Conservation (phyloP, 1,284 basidiomycete species). For the Hymenochaete sp. region DNA sequence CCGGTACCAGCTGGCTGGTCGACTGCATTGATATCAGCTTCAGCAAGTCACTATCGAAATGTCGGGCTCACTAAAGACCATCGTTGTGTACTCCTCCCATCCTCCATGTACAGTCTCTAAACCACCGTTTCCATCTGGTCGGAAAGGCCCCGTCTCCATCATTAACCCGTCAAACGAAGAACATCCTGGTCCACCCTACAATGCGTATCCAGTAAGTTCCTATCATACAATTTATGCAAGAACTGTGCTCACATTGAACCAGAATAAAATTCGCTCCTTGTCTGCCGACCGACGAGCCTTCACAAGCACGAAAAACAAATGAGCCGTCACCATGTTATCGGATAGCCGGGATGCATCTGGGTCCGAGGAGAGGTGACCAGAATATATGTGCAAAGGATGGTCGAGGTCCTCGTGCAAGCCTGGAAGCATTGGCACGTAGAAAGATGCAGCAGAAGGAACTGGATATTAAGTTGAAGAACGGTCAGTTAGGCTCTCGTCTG, state of each 20-base stretch:
- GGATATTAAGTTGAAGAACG: neutral
- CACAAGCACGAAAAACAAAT: constrained; percentile 86
- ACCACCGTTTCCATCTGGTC: constrained; percentile 71
- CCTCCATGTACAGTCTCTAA: constrained; percentile 79
- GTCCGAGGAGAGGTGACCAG: constrained; percentile 77
- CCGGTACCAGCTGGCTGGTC: constrained; percentile 98
- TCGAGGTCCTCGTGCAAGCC: constrained; percentile 62
- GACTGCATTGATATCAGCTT: constrained; percentile 39
- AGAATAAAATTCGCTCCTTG: constrained; percentile 84
- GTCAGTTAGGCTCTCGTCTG: neutral
- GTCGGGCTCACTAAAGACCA: constrained; percentile 72
- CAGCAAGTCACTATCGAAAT: constrained; percentile 7
- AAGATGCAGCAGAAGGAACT: constrained; percentile 76
- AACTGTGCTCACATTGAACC: constrained; percentile 76
- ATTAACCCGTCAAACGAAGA: constrained; percentile 95
- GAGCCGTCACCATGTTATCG: constrained; percentile 56
- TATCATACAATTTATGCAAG: neutral
- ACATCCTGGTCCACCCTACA: constrained; percentile 88
- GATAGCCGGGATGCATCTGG: constrained; percentile 46
- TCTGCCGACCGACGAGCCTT: constrained; percentile 84
- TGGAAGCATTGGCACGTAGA: constrained; percentile 74
- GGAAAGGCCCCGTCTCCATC: constrained; percentile 97
- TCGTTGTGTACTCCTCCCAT: constrained; percentile 98
- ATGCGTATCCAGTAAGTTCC: neutral
- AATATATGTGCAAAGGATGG: constrained; percentile 70